Percentiles rank a stretch among this genome's conserved stretches.
Conservation (phyloP, 352 stramenopile species). For the Phytopythium oedochilum region DNA sequence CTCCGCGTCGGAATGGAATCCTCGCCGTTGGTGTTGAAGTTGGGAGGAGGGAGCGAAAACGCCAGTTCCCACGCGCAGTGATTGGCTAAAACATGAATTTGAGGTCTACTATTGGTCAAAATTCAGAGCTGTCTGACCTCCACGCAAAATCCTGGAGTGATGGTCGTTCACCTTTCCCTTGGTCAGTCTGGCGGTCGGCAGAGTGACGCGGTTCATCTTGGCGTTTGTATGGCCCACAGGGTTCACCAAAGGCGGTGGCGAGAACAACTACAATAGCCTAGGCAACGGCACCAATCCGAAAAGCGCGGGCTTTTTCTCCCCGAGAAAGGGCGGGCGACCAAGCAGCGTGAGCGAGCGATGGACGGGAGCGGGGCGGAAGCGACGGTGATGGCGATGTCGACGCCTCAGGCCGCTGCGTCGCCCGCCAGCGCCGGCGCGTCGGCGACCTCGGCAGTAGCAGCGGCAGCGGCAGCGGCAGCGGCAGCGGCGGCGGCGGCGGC, state of each 20-base stretch:
- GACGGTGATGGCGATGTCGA: neutral
- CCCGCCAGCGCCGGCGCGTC: neutral
- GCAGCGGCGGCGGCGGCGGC: neutral
- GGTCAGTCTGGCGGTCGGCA: neutral
- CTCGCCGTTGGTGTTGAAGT: constrained; percentile 1
- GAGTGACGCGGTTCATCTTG: neutral
- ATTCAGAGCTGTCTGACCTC: neutral
- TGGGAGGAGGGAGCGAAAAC: neutral
- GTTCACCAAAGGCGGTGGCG: neutral
- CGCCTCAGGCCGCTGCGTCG: neutral
- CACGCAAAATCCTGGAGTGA: constrained; percentile 5
- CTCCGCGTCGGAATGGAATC: no score
- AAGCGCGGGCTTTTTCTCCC: neutral
- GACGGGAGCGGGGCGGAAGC: neutral
- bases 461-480: neutral
- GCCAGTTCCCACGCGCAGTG: neutral
- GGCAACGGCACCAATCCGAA: constrained; percentile 1
- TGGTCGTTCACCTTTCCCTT: constrained; percentile 2
- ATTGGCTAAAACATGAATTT: neutral
- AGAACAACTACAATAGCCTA: no score
- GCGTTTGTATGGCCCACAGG: neutral
- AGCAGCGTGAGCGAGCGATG: neutral
- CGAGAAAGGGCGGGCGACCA: neutral
- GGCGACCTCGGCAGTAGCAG: no score
- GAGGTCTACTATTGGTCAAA: neutral